These are phyloP conservation scores for Calycina herbarum DNA, from an alignment of 2,329 filamentous ascomycete species.

Conservation along the genomic window DNA sequence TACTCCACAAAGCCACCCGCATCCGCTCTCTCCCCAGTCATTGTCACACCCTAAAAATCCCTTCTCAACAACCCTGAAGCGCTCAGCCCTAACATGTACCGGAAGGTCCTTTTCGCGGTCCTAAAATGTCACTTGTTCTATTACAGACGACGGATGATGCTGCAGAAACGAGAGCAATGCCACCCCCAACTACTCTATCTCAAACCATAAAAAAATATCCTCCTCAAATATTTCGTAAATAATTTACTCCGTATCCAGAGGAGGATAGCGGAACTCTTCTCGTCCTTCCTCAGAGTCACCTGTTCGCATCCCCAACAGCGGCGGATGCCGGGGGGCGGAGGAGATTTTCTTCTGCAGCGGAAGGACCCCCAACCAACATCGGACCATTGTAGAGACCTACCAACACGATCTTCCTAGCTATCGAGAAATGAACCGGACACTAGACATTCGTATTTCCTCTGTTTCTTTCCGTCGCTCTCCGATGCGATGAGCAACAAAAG, in stretches of 20 bases:
- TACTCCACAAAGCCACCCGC: background rate
- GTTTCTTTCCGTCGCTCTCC: slow-evolving; percentile 12
- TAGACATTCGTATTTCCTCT: no score
- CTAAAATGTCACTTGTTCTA: background rate
- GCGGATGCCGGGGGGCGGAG: no score
- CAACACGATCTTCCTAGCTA: no score
- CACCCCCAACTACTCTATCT: background rate
- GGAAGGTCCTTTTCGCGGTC: background rate
- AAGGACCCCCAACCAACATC: no score
- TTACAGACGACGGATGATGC: background rate
- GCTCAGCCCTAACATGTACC: slow-evolving; percentile 1
- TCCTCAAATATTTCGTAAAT: background rate
- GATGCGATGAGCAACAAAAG: slow-evolving; percentile 30
- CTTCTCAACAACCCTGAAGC: background rate
- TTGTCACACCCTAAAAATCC: background rate
- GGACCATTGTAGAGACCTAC: no score
- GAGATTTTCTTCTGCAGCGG: no score
- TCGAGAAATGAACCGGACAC: no score
- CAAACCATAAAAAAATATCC: background rate
- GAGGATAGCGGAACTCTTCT: no score
- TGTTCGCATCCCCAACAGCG: no score
- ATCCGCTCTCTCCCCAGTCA: background rate
- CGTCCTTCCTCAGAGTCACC: no score
- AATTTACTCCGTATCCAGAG: no score
- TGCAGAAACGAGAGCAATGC: slow-evolving; percentile 3